phyloP scores from a whole-genome alignment of 2,329 filamentous ascomycete genomes.

The Alternaria incomplexa region DNA sequence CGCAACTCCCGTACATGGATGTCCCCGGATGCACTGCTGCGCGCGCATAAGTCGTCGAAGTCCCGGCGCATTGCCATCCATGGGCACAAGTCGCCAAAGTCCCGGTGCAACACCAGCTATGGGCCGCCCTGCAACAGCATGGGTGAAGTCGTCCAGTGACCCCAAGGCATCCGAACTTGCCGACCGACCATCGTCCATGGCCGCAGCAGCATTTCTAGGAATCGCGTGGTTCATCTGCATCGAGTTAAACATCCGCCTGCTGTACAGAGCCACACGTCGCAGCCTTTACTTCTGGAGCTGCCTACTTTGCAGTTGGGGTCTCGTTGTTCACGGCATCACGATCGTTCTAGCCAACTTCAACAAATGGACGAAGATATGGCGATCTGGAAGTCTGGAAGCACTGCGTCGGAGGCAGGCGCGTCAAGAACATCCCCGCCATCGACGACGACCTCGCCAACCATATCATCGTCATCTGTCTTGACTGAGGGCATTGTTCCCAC shows the following conservation, averaged over 20 bases:
- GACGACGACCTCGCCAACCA: neutral
- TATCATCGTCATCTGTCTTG: too few species aligned
- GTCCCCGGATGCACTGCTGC: neutral
- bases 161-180: neutral
- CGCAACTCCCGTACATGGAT: constrained; percentile 16
- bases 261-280: constrained; percentile 43
- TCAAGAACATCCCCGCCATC: neutral
- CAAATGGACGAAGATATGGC: neutral
- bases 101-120: neutral
- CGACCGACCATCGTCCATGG: constrained; percentile 5
- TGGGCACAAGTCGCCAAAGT: neutral
- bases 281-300: constrained; percentile 58
- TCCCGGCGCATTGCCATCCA: neutral
- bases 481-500: too few species aligned
- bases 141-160: neutral
- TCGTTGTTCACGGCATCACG: constrained; percentile 49
- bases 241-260: constrained; percentile 53
- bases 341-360: constrained; percentile 52
- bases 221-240: constrained; percentile 45
- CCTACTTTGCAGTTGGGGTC: constrained; percentile 28
- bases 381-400: neutral
- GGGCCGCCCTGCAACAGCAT: neutral
- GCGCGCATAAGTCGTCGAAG: neutral
- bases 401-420: neutral
- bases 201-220: constrained; percentile 19